Conservation (phyloP, 2,329 filamentous ascomycete genomes). For the Tolypocladium pustulatum region DNA sequence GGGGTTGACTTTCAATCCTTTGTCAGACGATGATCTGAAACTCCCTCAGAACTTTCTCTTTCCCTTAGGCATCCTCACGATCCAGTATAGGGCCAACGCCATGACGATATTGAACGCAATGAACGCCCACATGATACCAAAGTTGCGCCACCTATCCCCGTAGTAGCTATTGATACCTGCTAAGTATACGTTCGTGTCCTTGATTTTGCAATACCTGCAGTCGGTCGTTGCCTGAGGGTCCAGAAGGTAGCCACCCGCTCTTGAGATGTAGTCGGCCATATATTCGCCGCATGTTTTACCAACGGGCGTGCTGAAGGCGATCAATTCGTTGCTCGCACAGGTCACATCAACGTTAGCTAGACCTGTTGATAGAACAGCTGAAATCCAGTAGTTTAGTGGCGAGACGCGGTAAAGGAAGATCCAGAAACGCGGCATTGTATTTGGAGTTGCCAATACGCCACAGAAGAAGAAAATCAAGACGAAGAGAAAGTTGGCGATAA, state of each 20-base stretch:
- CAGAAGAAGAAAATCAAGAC: slow-evolving; percentile 57
- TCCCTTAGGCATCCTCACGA: background rate
- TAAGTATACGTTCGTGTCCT: background rate
- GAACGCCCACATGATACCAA: background rate
- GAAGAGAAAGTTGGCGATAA: slow-evolving; percentile 57
- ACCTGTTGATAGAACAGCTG: background rate
- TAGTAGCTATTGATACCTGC: background rate
- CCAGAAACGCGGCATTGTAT: slow-evolving; percentile 57
- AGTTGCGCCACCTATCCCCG: background rate
- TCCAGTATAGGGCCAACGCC: background rate
- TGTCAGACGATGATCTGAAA: too few relatives aligned
- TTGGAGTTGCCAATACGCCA: slow-evolving; percentile 48
- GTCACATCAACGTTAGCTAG: background rate
- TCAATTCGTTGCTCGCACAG: background rate
- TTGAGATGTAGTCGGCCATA: background rate
- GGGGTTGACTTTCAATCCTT: too few relatives aligned
- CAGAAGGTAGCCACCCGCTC: background rate
- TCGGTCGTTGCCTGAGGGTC: background rate
- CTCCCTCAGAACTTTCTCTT: background rate
- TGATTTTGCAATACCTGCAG: background rate
- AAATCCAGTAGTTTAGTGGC: slow-evolving; percentile 27
- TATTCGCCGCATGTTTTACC: background rate
- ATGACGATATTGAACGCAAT: background rate
- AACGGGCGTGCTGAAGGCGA: background rate
- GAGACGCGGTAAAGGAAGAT: slow-evolving; percentile 62